These are phyloP conservation scores for Tetradesmus obliquus DNA, from an alignment of 139 green algal species.

Conservation along the genomic window DNA sequence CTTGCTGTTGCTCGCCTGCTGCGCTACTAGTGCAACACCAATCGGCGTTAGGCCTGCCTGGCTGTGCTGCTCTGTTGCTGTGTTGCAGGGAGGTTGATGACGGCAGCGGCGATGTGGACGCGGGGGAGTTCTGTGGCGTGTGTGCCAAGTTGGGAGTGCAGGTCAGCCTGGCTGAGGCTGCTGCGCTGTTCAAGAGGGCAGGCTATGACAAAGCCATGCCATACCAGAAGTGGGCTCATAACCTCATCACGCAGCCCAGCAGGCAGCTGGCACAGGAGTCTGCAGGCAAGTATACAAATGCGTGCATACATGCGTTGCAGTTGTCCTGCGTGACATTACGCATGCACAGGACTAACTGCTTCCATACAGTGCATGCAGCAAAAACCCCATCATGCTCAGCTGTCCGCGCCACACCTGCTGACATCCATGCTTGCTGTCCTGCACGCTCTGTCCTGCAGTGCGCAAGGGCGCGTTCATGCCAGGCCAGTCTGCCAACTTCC, in stretches of 20 bases:
- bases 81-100: constrained; percentile 63
- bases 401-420: not conserved
- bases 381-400: not conserved
- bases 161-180: constrained; percentile 48
- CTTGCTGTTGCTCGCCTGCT: not conserved
- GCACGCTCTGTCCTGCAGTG: constrained; percentile 46
- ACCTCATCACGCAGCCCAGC: constrained; percentile 65
- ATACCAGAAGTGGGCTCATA: constrained; percentile 63
- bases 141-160: constrained; percentile 54
- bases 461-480: constrained; percentile 68
- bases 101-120: constrained; percentile 64
- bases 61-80: not conserved
- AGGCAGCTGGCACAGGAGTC: constrained; percentile 65
- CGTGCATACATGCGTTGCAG: not conserved
- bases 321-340: too few relatives aligned
- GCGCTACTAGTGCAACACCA: not conserved
- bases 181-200: constrained; percentile 58
- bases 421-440: not conserved
- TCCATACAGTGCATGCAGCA: too few relatives aligned
- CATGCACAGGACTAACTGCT: too few relatives aligned
- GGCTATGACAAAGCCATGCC: constrained; percentile 64
- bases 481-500: constrained; percentile 62
- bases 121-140: constrained; percentile 59
- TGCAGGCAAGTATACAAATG: constrained; percentile 48
- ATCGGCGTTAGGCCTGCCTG: not conserved